Conservation (phyloP, 768 basidiomycete genomes). For the Crassisporium funariophilum region DNA sequence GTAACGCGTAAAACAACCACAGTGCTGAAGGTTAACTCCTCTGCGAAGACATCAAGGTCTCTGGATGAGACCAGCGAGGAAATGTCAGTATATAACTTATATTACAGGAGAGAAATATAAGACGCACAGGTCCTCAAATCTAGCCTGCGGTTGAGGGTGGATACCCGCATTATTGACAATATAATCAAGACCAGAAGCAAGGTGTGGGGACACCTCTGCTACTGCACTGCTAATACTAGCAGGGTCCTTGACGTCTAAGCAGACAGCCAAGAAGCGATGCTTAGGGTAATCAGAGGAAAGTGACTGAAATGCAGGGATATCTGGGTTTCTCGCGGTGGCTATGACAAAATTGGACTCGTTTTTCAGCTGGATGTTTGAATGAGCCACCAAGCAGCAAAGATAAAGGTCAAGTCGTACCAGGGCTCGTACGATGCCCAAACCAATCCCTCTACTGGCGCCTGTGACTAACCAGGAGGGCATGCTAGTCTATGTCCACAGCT, state of each 20-base stretch:
- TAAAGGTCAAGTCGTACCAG: slow-evolving; percentile 12
- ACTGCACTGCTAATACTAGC: slow-evolving; percentile 16
- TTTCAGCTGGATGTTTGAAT: slow-evolving; percentile 17
- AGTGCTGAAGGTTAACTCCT: slow-evolving; percentile 22
- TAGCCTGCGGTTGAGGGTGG: slow-evolving; percentile 14
- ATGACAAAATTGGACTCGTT: slow-evolving; percentile 24
- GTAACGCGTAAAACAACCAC: slow-evolving; percentile 14
- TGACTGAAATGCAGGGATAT: slow-evolving; percentile 7
- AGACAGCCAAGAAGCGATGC: slow-evolving; percentile 14
- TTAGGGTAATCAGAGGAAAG: slow-evolving; percentile 10
- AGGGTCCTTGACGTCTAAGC: slow-evolving; percentile 18
- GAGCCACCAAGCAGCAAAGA: not conserved
- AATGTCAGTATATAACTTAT: too few species aligned
- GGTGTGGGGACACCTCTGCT: slow-evolving; percentile 7
- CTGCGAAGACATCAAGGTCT: slow-evolving; percentile 16
- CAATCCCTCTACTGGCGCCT: slow-evolving; percentile 27
- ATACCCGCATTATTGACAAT: slow-evolving; percentile 21
- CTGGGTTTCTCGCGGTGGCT: slow-evolving; percentile 11
- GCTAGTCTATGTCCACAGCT: too few species aligned
- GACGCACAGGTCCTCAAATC: slow-evolving; percentile 22
- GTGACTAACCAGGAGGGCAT: slow-evolving; percentile 30
- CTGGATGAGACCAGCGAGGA: slow-evolving; percentile 6
- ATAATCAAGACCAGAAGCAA: slow-evolving; percentile 24
- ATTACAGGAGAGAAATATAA: not conserved
- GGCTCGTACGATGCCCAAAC: slow-evolving; percentile 15